These are phyloP conservation scores for Suillus occidentalis DNA, from an alignment of 768 basidiomycete species.

Conservation along the genomic window DNA sequence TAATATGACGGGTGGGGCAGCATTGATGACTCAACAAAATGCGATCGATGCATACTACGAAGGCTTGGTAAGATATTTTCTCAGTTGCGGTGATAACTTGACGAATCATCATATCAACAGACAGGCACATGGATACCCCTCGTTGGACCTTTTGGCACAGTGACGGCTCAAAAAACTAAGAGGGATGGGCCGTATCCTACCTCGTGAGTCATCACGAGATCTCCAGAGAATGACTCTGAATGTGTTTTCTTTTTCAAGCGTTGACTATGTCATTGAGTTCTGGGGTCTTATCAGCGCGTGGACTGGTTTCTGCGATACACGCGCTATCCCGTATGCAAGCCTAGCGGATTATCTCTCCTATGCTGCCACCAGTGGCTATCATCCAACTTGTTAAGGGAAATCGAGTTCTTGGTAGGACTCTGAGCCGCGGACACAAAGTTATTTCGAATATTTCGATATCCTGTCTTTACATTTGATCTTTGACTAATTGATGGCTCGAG, in stretches of 20 bases:
- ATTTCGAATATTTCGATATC: not conserved
- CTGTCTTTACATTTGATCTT: not conserved
- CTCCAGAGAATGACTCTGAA: not conserved
- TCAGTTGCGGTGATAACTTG: no score
- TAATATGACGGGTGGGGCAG: conserved; percentile 20
- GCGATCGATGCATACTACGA: conserved; percentile 22
- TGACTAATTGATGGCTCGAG: not conserved
- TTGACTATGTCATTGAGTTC: conserved; percentile 20
- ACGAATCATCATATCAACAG: conserved; percentile 8
- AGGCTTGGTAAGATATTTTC: conserved; percentile 15
- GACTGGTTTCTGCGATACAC: conserved; percentile 23
- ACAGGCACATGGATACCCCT: conserved; percentile 15
- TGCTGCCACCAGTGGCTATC: conserved; percentile 18
- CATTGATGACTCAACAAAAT: conserved; percentile 21
- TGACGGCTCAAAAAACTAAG: conserved; percentile 2
- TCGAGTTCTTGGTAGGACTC: not conserved
- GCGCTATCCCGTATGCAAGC: conserved; percentile 21
- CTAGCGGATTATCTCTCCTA: conserved; percentile 24
- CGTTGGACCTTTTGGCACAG: conserved; percentile 12
- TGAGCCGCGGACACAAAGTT: not conserved
- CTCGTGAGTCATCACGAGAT: conserved; percentile 7
- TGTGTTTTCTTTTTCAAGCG: conserved; percentile 8
- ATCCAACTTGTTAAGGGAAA: conserved; percentile 16
- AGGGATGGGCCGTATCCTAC: conserved; percentile 23
- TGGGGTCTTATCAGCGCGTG: conserved; percentile 24